Conservation (phyloP, 2,329 filamentous ascomycete genomes). For the Claviceps fusiformis region DNA sequence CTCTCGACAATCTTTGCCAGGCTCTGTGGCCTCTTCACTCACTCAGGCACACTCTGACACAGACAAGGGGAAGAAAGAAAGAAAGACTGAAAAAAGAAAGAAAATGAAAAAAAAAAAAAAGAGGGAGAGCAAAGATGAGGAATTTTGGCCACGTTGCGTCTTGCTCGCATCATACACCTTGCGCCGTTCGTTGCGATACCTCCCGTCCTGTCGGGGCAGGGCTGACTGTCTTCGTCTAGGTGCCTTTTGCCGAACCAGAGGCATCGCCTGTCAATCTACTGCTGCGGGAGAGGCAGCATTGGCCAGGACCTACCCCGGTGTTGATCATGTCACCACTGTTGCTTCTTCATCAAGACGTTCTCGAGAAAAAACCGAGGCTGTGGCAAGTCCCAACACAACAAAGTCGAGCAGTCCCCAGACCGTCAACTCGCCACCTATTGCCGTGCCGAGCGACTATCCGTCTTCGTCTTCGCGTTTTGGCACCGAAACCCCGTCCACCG, state of each 20-base stretch:
- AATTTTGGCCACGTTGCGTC: too few relatives aligned
- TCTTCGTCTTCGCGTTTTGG: background rate
- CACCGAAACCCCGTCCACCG: background rate
- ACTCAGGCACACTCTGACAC: too few relatives aligned
- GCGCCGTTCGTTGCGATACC: too few relatives aligned
- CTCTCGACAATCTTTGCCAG: background rate
- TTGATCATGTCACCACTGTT: background rate
- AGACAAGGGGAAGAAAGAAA: too few relatives aligned
- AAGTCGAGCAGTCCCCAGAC: conserved; percentile 2
- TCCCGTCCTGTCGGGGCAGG: background rate
- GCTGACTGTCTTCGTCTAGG: conserved; percentile 11
- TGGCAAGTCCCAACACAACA: conserved; percentile 3
- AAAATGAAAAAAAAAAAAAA: too few relatives aligned
- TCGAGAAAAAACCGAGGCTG: background rate
- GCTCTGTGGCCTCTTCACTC: too few relatives aligned
- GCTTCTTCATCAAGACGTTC: background rate
- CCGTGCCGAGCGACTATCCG: conserved; percentile 1
- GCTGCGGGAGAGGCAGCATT: conserved; percentile 5
- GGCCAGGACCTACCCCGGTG: background rate
- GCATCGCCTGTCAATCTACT: conserved; percentile 20
- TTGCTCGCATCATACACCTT: too few relatives aligned
- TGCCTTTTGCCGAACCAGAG: conserved; percentile 21
- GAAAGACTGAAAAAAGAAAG: too few relatives aligned
- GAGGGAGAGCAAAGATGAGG: too few relatives aligned
- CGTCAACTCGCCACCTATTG: conserved; percentile 1